These are phyloP conservation scores for Exophiala xenobiotica DNA, from an alignment of 2,329 filamentous ascomycete species.

Conservation along the genomic window DNA sequence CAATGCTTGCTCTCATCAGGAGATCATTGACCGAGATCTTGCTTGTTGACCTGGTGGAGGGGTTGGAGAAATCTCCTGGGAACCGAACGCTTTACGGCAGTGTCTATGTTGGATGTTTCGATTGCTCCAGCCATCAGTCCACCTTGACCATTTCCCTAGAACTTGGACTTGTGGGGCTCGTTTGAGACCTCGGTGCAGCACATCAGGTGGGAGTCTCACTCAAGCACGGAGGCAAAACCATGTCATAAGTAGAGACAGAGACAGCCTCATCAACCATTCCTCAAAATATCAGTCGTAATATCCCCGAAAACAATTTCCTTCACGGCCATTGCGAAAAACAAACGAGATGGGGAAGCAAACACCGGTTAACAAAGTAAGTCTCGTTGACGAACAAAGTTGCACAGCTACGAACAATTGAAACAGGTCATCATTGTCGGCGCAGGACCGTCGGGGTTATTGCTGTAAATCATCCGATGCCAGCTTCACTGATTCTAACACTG, in stretches of 20 bases:
- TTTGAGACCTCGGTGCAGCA: background rate
- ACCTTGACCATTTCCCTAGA: too few relatives aligned
- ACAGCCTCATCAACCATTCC: too few relatives aligned
- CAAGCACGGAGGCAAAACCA: background rate
- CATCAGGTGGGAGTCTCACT: too few relatives aligned
- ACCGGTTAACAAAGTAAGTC: slow-evolving; percentile 16
- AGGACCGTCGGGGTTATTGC: slow-evolving; percentile 35
- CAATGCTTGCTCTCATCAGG: background rate
- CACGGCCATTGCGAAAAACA: background rate
- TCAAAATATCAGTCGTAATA: too few relatives aligned
- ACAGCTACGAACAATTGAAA: background rate
- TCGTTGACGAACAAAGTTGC: too few relatives aligned
- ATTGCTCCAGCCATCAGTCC: too few relatives aligned
- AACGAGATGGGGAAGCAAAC: slow-evolving; percentile 15
- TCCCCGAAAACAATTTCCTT: too few relatives aligned
- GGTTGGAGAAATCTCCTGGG: background rate
- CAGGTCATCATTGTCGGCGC: slow-evolving; percentile 35
- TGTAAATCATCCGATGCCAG: too few relatives aligned
- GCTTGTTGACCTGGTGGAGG: background rate
- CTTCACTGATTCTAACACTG: too few relatives aligned
- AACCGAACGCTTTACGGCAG: background rate
- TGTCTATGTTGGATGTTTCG: background rate
- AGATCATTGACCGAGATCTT: background rate
- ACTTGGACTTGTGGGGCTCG: background rate
- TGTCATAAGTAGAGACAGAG: background rate